Base-by-base conservation (phyloP, 257 asterid genomes). In the Gentiana dahurica region DNA sequence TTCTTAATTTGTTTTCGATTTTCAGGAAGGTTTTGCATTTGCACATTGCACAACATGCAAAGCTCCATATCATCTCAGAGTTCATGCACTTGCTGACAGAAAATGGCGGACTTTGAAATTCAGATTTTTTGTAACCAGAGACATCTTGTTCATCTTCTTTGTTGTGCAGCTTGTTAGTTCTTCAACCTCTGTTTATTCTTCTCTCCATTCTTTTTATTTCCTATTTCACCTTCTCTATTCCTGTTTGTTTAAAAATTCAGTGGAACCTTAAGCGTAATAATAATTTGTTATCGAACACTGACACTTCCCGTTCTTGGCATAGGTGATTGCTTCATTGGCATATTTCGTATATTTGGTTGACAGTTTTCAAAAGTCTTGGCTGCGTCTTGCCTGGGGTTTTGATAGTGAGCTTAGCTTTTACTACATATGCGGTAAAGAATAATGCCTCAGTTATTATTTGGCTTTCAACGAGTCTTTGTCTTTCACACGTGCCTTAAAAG, bases 41-140 rank as follows among this genome's bases (percentile, higher is more conserved):
- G 82, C 95, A 53, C 93, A 90, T 74, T 90, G 95, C 84, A 86
- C 95, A 11, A 90, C 95, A 54, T 90, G 97, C 86, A 86, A 90
- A 74, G 87, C 94, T 75, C 94, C 93, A 38, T 89, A 86, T 74
- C 80, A 81, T 75, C 70, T 89, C 64, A 75, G 95, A 80, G 94
- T 89, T 47, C 97, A 86, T 51, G 90, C 71, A 12, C 52, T 79
- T 68, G 90, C 87, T 66, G 90, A 90, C 69, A 77, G 90, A 69
- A 84, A 79, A 74, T 90, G 95, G 95, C 74, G 95, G 71, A 86
- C 90, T 4, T 51, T 86, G 76, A 86, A 90, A 84, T 90, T 90
- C 66, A 86, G 95, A 8, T 86, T 90, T 73, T 90, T 90, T 60
- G 97, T 86, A 71, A 86, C 97, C 2, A 82, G 97, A 72, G 95